Conservation (phyloP, 495 filamentous ascomycete species). For the Xylaria nigripes region DNA sequence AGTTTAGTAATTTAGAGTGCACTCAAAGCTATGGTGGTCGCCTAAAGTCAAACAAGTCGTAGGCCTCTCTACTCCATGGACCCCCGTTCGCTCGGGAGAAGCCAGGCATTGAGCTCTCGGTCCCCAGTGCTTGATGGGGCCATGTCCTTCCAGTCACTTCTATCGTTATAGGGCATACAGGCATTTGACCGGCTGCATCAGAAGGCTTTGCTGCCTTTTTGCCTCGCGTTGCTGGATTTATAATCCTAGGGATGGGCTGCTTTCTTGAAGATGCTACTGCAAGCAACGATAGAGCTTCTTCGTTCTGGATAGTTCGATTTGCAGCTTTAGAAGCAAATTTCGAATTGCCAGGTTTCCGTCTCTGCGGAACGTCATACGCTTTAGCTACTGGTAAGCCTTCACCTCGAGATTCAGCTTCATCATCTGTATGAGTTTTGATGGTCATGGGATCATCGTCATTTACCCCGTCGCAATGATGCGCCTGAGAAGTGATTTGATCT, state of each 20-base stretch:
- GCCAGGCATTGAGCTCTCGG: slow-evolving; percentile 21
- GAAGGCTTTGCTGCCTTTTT: slow-evolving; percentile 41
- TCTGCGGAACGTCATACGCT: neutral
- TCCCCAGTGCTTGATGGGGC: slow-evolving; percentile 6
- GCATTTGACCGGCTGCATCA: slow-evolving; percentile 39
- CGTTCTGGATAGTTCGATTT: neutral
- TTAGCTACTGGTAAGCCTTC: neutral
- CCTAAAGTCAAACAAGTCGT: slow-evolving; percentile 41
- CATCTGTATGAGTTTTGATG: neutral
- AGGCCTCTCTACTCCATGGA: slow-evolving; percentile 46
- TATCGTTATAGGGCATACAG: slow-evolving; percentile 29
- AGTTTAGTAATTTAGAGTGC: too few species aligned
- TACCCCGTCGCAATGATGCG: neutral
- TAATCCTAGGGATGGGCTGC: slow-evolving; percentile 12
- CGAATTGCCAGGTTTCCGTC: neutral
- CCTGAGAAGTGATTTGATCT: neutral
- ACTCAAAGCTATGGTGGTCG: slow-evolving; percentile 22
- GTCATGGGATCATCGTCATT: neutral
- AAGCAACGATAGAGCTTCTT: neutral
- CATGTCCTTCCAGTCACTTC: slow-evolving; percentile 12
- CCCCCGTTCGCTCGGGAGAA: slow-evolving; percentile 36
- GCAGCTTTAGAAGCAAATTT: neutral
- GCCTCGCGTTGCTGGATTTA: slow-evolving; percentile 43
- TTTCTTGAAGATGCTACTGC: neutral
- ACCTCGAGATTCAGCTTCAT: neutral